Evolutionary conservation across 164 flowering plant genomes (phyloP).

Genomic region (Chimonanthus praecox): DNA sequence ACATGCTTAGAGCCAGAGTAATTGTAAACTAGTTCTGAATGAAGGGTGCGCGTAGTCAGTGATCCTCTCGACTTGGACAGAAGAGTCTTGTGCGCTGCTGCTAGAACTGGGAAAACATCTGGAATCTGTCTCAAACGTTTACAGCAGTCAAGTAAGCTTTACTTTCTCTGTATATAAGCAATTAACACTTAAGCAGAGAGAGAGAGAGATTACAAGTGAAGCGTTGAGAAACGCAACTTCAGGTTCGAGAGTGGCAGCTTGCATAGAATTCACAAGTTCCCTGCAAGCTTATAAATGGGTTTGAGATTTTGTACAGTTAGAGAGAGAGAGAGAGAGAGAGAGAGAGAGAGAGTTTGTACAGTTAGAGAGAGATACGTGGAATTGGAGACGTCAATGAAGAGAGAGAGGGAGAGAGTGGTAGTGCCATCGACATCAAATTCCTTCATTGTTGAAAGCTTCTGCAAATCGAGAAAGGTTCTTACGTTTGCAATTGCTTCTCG

Average conservation of each 20-base stretch:
- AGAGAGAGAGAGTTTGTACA: too few species aligned
- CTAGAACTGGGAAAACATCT: slow-evolving; percentile 82
- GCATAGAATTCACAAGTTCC: slow-evolving; percentile 73
- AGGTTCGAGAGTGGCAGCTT: slow-evolving; percentile 71
- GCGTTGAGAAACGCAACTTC: slow-evolving; percentile 89
- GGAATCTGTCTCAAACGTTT: slow-evolving; percentile 51
- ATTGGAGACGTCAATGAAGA: slow-evolving; percentile 53
- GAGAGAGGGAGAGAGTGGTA: neutral
- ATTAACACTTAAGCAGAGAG: neutral
- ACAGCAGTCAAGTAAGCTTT: neutral
- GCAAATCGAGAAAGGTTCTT: too few species aligned
- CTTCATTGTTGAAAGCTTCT: slow-evolving; percentile 39
- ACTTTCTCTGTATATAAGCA: neutral
- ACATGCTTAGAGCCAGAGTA: slow-evolving; percentile 97
- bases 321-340: slow-evolving; percentile 1
- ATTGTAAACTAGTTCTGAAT: slow-evolving; percentile 91
- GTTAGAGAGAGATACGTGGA: slow-evolving; percentile 27
- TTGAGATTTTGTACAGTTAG: neutral
- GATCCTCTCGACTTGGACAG: slow-evolving; percentile 68
- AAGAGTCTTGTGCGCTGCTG: slow-evolving; percentile 90
- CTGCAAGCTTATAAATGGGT: slow-evolving; percentile 27
- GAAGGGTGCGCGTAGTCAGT: slow-evolving; percentile 75
- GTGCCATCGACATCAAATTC: slow-evolving; percentile 45
- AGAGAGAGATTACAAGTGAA: slow-evolving; percentile 46
- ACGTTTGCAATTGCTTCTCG: too few species aligned